Evolutionary conservation across 2,329 filamentous ascomycete species (phyloP), one percentile per base, ranked within the genome.

Genomic region (Diaporthe sp.): DNA sequence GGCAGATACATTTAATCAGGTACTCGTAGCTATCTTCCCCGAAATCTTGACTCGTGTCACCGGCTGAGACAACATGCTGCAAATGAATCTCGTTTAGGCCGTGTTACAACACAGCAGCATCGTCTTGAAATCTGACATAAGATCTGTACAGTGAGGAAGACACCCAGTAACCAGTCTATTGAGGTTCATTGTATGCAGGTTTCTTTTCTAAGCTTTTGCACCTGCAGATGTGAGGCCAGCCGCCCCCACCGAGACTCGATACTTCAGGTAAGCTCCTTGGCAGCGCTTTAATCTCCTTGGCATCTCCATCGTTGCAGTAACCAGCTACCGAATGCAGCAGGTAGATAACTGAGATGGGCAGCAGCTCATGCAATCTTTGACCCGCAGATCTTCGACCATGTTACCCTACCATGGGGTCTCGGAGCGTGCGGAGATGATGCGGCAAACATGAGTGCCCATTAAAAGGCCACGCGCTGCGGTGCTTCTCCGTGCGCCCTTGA

Each of bases 281-380:
- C 65, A 53, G 31, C 25, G 34, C 28, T 34, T 53, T 53, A 68
- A 39, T 31, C 42, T 39, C 31, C 65, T 68, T 68, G 65, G 65
- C 65, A 53, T 68, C 47, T n/a, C 47, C 47, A 39, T 68, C 34
- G 20, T 28, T 20, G n/a, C 47, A 68, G 65, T 28, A 42, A 28
- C 47, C 47, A 55, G 65, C 47, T 39, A 68, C 65, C 65, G 15
- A 53, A 68, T 53, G 65, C 47, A 68, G 65, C 47, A 68, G 65
- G 65, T 68, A 68, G 65, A 65, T 68, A 53, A 53, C 22, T 39
- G 31, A 34, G 34, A 68, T 22, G n/a, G n/a, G 34, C 65, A 42
- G 47, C 65, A 68, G 15, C 34, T 53, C 47, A 53, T 68, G 65
- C 65, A 68, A 39, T 53, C 47, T 53, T 39, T 68, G 65, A n/a